Percentiles rank a stretch among this genome's conserved stretches.
Evolutionary conservation across 768 basidiomycete species (phyloP).

Genomic region (Tricholoma matsutake): DNA sequence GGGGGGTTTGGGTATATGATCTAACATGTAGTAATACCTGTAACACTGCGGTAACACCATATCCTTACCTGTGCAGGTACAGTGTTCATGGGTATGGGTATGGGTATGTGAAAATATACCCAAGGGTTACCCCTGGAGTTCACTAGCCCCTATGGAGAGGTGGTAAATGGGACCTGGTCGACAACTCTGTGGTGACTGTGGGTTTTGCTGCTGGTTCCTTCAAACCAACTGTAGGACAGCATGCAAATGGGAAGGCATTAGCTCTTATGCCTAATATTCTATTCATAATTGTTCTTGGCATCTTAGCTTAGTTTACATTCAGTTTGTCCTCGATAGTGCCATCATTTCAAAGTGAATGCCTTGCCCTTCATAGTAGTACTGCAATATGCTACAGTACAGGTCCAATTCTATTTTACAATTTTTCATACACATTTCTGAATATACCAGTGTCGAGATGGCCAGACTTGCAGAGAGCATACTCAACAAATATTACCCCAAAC

Average conservation of each 20-base stretch:
- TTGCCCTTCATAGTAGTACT: not conserved
- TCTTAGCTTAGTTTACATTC: not conserved
- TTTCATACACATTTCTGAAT: not conserved
- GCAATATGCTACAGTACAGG: not conserved
- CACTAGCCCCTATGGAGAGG: not conserved
- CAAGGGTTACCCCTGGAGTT: too few relatives aligned
- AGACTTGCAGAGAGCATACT: not conserved
- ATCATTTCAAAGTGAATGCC: not conserved
- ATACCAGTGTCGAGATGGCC: not conserved
- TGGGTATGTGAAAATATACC: too few relatives aligned
- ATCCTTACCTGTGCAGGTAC: too few relatives aligned
- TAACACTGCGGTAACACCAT: too few relatives aligned
- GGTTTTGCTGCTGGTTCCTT: not conserved
- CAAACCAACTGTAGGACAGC: not conserved
- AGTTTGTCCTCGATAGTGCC: not conserved
- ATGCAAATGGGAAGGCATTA: not conserved
- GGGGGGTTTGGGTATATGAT: too few relatives aligned
- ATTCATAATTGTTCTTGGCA: not conserved
- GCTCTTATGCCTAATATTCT: not conserved
- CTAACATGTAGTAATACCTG: too few relatives aligned
- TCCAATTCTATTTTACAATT: not conserved
- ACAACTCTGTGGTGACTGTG: not conserved
- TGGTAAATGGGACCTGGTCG: not conserved
- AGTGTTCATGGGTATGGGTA: too few relatives aligned
- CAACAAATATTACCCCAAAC: not conserved